These are phyloP conservation scores for Lactifluus volemus DNA, from an alignment of 768 basidiomycete genomes.

Conservation along the genomic window DNA sequence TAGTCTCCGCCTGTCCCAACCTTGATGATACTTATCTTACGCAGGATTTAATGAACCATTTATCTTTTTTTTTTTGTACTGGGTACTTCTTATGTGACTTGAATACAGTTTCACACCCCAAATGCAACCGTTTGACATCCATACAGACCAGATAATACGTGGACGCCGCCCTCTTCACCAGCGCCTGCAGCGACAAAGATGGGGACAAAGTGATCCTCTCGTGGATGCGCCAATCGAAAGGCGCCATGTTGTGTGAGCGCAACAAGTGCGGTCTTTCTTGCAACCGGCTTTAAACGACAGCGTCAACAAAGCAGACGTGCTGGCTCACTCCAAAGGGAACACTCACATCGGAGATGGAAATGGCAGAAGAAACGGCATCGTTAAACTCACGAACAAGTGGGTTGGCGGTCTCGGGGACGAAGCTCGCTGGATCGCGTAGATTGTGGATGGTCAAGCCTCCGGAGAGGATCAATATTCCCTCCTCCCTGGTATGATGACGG, in stretches of 20 bases:
- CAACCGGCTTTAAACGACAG: constrained; percentile 31
- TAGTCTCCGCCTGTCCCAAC: constrained; percentile 1
- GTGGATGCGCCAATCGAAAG: constrained; percentile 63
- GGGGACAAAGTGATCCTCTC: constrained; percentile 77
- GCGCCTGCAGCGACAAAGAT: constrained; percentile 72
- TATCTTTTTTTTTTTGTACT: constrained; percentile 6
- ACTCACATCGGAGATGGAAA: constrained; percentile 43
- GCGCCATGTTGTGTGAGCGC: constrained; percentile 46
- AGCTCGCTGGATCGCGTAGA: constrained; percentile 43
- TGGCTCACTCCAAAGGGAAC: not conserved
- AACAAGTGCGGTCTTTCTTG: constrained; percentile 48
- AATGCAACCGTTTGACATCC: constrained; percentile 62
- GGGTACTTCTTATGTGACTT: not conserved
- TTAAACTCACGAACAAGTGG: constrained; percentile 48
- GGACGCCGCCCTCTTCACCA: constrained; percentile 45
- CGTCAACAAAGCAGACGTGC: not conserved
- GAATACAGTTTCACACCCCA: constrained; percentile 32
- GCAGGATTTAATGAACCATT: constrained; percentile 14
- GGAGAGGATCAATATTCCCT: constrained; percentile 59
- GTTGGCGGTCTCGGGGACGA: constrained; percentile 41
- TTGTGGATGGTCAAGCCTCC: constrained; percentile 68
- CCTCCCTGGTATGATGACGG: constrained; percentile 33
- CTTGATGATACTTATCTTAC: constrained; percentile 13
- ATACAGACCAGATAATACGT: constrained; percentile 43
- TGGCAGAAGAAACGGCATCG: constrained; percentile 47